Evolutionary conservation across 306 rosid genomes (phyloP).

Genomic region (Quercus berberidifolia): DNA sequence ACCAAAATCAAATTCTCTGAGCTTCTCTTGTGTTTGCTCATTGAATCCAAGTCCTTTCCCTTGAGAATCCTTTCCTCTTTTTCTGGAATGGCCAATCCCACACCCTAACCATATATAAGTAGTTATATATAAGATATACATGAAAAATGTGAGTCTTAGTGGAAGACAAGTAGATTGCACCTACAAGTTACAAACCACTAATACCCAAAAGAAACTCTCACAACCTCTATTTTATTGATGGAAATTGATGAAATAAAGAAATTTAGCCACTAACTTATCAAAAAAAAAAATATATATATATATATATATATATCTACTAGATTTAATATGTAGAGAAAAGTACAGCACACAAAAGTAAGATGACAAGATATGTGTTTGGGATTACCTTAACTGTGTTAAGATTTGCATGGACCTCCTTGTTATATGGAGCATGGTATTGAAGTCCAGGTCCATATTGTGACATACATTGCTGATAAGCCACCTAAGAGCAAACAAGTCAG

Average conservation of each 20-base stretch:
- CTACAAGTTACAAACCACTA: too few species aligned
- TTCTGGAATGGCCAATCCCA: constrained; percentile 19
- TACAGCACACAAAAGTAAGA: background rate
- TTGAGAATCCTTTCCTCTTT: constrained; percentile 17
- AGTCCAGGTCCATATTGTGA: constrained; percentile 14
- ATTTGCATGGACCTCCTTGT: constrained; percentile 10
- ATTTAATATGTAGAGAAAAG: background rate
- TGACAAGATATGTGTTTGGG: constrained; percentile 3
- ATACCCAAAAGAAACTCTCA: background rate
- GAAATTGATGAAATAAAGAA: background rate
- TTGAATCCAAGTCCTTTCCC: constrained; percentile 15
- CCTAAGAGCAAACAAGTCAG: constrained; percentile 6
- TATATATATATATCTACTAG: background rate
- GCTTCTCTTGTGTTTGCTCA: constrained; percentile 13
- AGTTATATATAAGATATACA: background rate
- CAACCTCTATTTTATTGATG: too few species aligned
- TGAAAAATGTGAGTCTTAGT: background rate
- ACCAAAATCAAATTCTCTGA: constrained; percentile 15
- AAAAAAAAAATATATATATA: too few species aligned
- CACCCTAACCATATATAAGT: constrained; percentile 33
- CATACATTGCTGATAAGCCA: constrained; percentile 16
- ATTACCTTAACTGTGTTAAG: constrained; percentile 23
- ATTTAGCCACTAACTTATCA: background rate
- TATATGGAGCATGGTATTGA: constrained; percentile 18
- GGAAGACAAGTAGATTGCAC: too few species aligned